Conservation (phyloP, 1,284 basidiomycete species). For the Cryptococcus sp. region DNA sequence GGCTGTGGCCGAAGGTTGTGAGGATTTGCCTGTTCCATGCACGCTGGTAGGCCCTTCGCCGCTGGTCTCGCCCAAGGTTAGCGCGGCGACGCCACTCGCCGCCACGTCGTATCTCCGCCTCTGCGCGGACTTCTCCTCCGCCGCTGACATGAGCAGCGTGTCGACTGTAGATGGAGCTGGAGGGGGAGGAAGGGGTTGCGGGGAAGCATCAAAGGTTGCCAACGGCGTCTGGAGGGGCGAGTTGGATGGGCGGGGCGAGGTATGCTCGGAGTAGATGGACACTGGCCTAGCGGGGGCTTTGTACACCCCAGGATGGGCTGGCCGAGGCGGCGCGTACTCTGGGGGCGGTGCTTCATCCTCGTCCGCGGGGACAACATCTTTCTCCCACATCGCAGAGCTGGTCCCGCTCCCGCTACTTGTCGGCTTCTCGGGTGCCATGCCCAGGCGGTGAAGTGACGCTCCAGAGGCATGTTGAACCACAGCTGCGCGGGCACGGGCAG, state of each 20-base stretch:
- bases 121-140: constrained; percentile 39
- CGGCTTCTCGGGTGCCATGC: constrained; percentile 19
- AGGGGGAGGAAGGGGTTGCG: not conserved
- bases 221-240: constrained; percentile 4
- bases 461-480: constrained; percentile 44
- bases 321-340: constrained; percentile 16
- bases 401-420: not conserved
- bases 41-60: too few species aligned
- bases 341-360: constrained; percentile 13
- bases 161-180: not conserved
- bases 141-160: constrained; percentile 23
- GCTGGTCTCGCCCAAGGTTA: too few species aligned
- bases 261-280: constrained; percentile 11
- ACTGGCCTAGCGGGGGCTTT: constrained; percentile 17
- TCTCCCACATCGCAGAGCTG: too few species aligned
- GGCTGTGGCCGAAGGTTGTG: too few species aligned
- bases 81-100: not conserved
- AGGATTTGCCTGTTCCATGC: too few species aligned
- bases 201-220: not conserved
- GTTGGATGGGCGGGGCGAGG: not conserved
- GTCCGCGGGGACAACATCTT: too few species aligned
- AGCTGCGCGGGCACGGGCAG: constrained; percentile 63
- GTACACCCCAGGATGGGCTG: constrained; percentile 16
- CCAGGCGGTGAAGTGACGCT: constrained; percentile 31
- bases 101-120: constrained; percentile 34